Base-by-base conservation (phyloP, 306 rosid species). In the Hippophae tibetana region DNA sequence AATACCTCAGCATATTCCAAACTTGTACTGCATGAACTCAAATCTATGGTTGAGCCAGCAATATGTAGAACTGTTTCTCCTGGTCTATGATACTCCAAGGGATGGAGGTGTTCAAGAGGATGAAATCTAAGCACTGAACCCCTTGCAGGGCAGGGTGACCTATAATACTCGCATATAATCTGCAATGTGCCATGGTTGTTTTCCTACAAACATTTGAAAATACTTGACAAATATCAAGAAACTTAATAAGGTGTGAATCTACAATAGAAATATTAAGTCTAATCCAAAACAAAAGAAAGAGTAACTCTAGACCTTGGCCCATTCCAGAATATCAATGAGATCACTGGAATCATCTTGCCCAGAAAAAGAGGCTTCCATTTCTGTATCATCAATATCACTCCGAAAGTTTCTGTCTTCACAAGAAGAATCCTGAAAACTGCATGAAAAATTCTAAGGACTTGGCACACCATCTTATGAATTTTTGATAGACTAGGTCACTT, bases 361-460 rank as follows among this genome's bases (percentile, higher is more conserved):
- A 10, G 99, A 93, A 80, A 82, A 51, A 64, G 99, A 84, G 41
- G 95, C 84, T 71, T 88, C 99, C 6, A 90, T 86, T 72, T 86
- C 99, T 2, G 95, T 82, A 72, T 88, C 97, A 79, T 93, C 99
- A 49, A 72, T 79, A 65, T 93, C 99, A 74, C 97, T 89, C 81
- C 99, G 81, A 70, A 75, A 93, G 69, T 78, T 78, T 67, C 95
- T 84, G 69, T 93, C 99, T 68, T 93, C 99, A 64, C 97, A 68
- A 41, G 99, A 97, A 54, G 99, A 93, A 62, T 94, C 85, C 67
- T 89, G 99, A 84, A 93, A 82, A 76, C 99, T 93, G 79, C 89
- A 80, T 5, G 62, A 65, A 63, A 66, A 50, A 72, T 52, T 2
- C 10, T 47, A 42, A 47, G 56, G 47, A 9, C 62, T 61, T 14